These are phyloP conservation scores for Pyrenopolyporus hunteri DNA, from an alignment of 495 filamentous ascomycete species.

Conservation along the genomic window DNA sequence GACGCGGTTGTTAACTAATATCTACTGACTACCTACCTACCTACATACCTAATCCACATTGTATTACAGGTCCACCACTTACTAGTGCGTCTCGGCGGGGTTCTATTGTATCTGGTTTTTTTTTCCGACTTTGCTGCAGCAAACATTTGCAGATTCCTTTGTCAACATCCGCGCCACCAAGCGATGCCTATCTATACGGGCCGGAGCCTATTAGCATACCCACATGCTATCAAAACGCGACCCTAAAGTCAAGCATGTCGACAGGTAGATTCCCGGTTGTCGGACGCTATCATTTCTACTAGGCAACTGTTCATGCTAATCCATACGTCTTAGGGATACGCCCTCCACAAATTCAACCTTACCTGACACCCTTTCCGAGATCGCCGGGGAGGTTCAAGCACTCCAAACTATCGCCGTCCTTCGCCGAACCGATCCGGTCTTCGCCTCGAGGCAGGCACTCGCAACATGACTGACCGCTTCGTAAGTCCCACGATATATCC, in stretches of 20 bases:
- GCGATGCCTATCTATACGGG: slow-evolving; percentile 27
- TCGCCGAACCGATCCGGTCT: not conserved
- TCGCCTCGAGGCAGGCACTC: not conserved
- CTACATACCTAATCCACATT: too few relatives aligned
- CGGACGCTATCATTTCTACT: not conserved
- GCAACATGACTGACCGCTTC: slow-evolving; percentile 12
- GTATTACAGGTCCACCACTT: too few relatives aligned
- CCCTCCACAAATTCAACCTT: slow-evolving; percentile 25
- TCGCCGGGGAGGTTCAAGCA: slow-evolving; percentile 33
- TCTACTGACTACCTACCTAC: too few relatives aligned
- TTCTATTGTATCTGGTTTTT: not conserved
- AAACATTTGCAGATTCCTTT: slow-evolving; percentile 10
- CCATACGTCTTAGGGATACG: slow-evolving; percentile 12
- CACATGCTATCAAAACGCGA: slow-evolving; percentile 26
- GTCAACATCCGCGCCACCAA: slow-evolving; percentile 7
- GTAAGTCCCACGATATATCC: slow-evolving; percentile 5
- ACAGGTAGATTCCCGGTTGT: slow-evolving; percentile 31
- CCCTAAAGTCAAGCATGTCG: slow-evolving; percentile 41
- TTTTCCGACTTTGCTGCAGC: not conserved
- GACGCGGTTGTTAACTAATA: too few relatives aligned
- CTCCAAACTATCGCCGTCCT: not conserved
- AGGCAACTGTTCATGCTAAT: not conserved
- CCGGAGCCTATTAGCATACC: slow-evolving; percentile 8
- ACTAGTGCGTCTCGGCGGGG: too few relatives aligned
- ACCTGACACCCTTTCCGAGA: slow-evolving; percentile 32